Evolutionary conservation across 768 basidiomycete species (phyloP).

Genomic region (Cystobasidium onofrii): DNA sequence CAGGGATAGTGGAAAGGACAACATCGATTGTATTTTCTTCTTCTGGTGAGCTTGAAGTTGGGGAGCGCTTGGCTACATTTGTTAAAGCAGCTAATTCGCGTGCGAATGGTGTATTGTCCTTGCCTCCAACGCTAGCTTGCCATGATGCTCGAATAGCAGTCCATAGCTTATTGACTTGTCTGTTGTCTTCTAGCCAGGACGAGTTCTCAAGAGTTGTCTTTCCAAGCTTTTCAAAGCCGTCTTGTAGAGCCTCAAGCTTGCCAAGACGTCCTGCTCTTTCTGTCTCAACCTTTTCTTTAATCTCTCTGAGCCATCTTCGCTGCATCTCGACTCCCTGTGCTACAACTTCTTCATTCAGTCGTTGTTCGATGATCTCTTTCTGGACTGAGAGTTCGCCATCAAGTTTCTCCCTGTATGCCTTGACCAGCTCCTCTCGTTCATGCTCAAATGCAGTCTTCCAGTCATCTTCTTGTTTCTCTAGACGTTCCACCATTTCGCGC

Average conservation of each 20-base stretch:
- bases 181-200: conserved; percentile 78
- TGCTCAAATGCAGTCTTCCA: conserved; percentile 72
- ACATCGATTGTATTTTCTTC: conserved; percentile 56
- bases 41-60: conserved; percentile 1
- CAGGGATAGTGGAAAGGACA: conserved; percentile 56
- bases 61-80: conserved; percentile 49
- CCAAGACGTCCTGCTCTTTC: conserved; percentile 92
- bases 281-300: conserved; percentile 90
- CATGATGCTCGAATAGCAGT: conserved; percentile 73
- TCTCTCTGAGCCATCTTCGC: conserved; percentile 88
- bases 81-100: conserved; percentile 77
- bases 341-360: conserved; percentile 86
- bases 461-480: conserved; percentile 75
- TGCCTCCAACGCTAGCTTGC: conserved; percentile 9
- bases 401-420: conserved; percentile 75
- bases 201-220: conserved; percentile 78
- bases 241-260: conserved; percentile 85
- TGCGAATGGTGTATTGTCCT: conserved; percentile 67
- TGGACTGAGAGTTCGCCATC: conserved; percentile 76
- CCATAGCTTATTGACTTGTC: conserved; percentile 84
- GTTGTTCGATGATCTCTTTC: conserved; percentile 86
- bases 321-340: conserved; percentile 97
- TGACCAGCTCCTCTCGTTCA: conserved; percentile 63
- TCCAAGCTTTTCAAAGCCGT: conserved; percentile 81
- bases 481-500: conserved; percentile 74